A percentile compares a stretch with the other conserved stretches of the same genome.
phyloP scores from a whole-genome alignment of 1,284 basidiomycete genomes.

The Fomitopsis schrenkii region DNA sequence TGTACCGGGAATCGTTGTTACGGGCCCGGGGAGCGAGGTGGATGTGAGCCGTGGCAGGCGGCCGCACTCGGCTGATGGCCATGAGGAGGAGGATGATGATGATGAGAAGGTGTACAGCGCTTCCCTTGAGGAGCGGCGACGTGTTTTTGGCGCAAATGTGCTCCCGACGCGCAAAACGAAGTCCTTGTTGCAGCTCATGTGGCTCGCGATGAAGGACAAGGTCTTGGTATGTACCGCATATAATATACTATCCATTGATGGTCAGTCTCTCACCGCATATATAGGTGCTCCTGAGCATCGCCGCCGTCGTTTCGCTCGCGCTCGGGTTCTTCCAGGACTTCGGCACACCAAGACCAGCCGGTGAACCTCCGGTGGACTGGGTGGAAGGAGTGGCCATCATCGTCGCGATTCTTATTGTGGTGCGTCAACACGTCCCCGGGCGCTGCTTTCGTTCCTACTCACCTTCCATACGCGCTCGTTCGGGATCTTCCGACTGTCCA shows the following conservation, averaged over 20 bases:
- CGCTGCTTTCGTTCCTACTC: background rate
- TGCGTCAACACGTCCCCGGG: conserved; percentile 30
- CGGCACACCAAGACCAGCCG: conserved; percentile 58
- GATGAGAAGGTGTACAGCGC: conserved; percentile 47
- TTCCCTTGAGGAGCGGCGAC: conserved; percentile 58
- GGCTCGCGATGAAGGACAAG: conserved; percentile 93
- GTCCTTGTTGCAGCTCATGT: conserved; percentile 84
- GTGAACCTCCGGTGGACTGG: conserved; percentile 84
- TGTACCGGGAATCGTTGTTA: conserved; percentile 40
- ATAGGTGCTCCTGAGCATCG: conserved; percentile 85
- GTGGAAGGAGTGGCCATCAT: conserved; percentile 98
- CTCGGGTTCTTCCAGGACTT: conserved; percentile 94
- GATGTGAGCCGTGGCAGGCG: conserved; percentile 13
- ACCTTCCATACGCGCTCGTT: background rate
- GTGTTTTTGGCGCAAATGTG: conserved; percentile 82
- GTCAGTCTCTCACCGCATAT: background rate
- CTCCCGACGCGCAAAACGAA: conserved; percentile 80
- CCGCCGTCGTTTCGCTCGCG: conserved; percentile 90
- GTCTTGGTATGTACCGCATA: conserved; percentile 62
- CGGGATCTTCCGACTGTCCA: background rate
- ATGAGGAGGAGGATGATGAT: conserved; percentile 15
- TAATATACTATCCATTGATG: background rate
- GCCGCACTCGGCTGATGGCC: conserved; percentile 16
- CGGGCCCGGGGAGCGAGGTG: conserved; percentile 34
- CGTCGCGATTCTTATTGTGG: conserved; percentile 83